Conservation (phyloP, 305 asterid species). For the Rubia peregrina region DNA sequence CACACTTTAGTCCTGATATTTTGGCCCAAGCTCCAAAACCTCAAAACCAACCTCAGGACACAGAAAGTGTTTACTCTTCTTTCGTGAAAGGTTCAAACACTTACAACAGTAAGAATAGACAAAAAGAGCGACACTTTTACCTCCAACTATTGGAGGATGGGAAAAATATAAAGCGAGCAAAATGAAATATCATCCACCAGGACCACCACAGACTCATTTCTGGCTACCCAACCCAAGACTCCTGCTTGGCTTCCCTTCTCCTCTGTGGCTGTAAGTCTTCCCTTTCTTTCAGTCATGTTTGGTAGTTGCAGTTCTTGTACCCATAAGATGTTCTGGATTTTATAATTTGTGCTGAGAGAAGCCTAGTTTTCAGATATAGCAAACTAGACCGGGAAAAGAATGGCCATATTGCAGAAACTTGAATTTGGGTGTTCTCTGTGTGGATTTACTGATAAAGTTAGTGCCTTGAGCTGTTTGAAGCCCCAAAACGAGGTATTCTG, state of each 20-base stretch:
- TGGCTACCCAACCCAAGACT: background rate
- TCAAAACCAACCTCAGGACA: background rate
- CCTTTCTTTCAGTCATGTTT: background rate
- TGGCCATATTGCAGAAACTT: constrained; percentile 75
- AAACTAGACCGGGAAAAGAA: constrained; percentile 16
- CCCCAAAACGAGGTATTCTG: constrained; percentile 38
- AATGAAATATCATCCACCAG: background rate
- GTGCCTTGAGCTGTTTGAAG: constrained; percentile 44
- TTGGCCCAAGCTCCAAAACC: background rate
- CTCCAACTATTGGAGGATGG: background rate
- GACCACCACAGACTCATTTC: constrained; percentile 4
- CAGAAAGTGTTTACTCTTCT: too few relatives aligned
- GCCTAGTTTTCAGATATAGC: constrained; percentile 19
- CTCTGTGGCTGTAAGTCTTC: constrained; percentile 4
- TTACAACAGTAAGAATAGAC: too few relatives aligned
- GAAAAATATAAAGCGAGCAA: background rate
- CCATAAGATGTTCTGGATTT: background rate
- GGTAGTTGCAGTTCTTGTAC: constrained; percentile 1
- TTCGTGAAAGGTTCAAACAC: too few relatives aligned
- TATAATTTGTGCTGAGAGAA: background rate
- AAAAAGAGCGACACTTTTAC: background rate
- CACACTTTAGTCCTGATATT: too few relatives aligned
- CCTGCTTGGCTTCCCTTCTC: background rate
- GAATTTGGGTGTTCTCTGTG: constrained; percentile 57
- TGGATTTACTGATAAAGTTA: constrained; percentile 46